Conservation (phyloP, 805 yeast species). For the Myxozyma neotropica region DNA sequence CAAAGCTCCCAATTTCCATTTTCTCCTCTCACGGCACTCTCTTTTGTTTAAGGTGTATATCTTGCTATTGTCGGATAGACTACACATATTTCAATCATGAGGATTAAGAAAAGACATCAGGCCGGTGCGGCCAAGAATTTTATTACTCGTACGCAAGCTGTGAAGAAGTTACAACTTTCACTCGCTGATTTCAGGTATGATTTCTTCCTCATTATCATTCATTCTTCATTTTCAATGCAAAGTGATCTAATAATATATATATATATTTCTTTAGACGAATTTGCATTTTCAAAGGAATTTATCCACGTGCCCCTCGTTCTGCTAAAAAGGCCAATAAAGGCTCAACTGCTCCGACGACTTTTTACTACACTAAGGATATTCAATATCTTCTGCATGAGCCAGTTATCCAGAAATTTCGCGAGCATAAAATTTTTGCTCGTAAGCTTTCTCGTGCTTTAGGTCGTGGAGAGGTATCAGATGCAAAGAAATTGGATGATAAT, state of each 20-base stretch:
- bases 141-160: slow-evolving; percentile 92
- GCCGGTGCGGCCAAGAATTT: slow-evolving; percentile 90
- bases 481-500: slow-evolving; percentile 77
- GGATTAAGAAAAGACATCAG: slow-evolving; percentile 78
- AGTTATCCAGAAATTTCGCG: slow-evolving; percentile 84
- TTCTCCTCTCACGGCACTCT: neutral
- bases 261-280: slow-evolving; percentile 66
- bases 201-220: neutral
- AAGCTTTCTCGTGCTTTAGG: slow-evolving; percentile 88
- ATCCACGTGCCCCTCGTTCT: slow-evolving; percentile 94
- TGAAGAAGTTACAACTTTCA: slow-evolving; percentile 86
- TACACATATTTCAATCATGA: no score
- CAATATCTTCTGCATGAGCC: slow-evolving; percentile 96
- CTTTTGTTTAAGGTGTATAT: no score
- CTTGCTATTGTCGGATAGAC: no score
- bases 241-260: no score
- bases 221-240: no score
- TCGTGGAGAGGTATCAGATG: slow-evolving; percentile 86
- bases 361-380: slow-evolving; percentile 90
- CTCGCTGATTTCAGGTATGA: slow-evolving; percentile 79
- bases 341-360: slow-evolving; percentile 93
- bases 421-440: slow-evolving; percentile 91
- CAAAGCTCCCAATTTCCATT: neutral
- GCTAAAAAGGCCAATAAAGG: slow-evolving; percentile 98
- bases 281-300: slow-evolving; percentile 97